Percentiles rank a stretch among this genome's conserved stretches.
phyloP scores from a whole-genome alignment of 2,329 filamentous ascomycete genomes.

The Calonectria henricotiae region DNA sequence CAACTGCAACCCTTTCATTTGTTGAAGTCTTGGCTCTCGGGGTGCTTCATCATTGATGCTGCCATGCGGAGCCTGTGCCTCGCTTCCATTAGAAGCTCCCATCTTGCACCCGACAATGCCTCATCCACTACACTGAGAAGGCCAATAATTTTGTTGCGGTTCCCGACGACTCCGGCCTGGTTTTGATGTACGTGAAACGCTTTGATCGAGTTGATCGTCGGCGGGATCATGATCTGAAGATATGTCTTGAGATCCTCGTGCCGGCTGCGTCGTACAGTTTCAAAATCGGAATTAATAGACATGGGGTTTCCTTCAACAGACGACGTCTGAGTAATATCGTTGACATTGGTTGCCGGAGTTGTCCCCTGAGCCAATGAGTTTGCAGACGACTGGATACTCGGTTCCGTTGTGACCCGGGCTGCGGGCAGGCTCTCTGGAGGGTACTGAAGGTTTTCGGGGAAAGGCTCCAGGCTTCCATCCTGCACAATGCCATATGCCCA shows the following conservation, averaged over 20 bases:
- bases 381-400: slow-evolving; percentile 44
- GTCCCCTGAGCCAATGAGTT: slow-evolving; percentile 35
- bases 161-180: slow-evolving; percentile 51
- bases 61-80: slow-evolving; percentile 50
- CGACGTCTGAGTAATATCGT: slow-evolving; percentile 42
- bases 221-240: slow-evolving; percentile 52
- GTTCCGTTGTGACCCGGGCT: slow-evolving; percentile 39
- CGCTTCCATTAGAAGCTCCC: slow-evolving; percentile 51
- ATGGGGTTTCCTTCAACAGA: slow-evolving; percentile 42
- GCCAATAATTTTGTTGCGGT: slow-evolving; percentile 51
- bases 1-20: not conserved
- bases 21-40: slow-evolving; percentile 46
- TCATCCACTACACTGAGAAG: slow-evolving; percentile 51
- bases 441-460: slow-evolving; percentile 51
- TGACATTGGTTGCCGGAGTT: slow-evolving; percentile 33
- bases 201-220: slow-evolving; percentile 52
- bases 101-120: slow-evolving; percentile 47
- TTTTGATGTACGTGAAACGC: slow-evolving; percentile 53
- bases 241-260: slow-evolving; percentile 52
- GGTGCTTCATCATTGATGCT: slow-evolving; percentile 52
- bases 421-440: slow-evolving; percentile 39
- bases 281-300: slow-evolving; percentile 44
- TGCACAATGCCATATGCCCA: slow-evolving; percentile 53
- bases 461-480: slow-evolving; percentile 51
- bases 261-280: slow-evolving; percentile 46